Evolutionary conservation across 768 basidiomycete species (phyloP), one percentile per base, ranked within the genome.

Genomic region (Termitomyces sp.): DNA sequence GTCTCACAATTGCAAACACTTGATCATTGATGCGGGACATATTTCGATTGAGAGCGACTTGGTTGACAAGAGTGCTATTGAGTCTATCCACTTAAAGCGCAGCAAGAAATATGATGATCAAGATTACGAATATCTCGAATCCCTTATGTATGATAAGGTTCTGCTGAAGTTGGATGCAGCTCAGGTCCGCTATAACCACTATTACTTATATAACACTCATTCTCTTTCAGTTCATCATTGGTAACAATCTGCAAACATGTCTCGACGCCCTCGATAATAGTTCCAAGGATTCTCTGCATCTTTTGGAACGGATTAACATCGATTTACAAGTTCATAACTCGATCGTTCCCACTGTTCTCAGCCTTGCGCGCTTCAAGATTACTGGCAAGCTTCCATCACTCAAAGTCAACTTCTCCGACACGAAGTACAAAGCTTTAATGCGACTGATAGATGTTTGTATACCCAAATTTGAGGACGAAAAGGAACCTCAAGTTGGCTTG

Each of bases 21-120:
- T 98, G 52, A 83, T 98, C 16, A 77, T 98, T 52, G 97, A 98
- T 68, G 97, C 96, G 5, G 97, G 97, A 57, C 97, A 98, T 67
- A 96, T 99, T 61, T 83, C 94, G 2, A 86, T 99, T 35, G 87
- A 89, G 67, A 96, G 94, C 65, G 83, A 95, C 56, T 79, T 98
- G 3, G 97, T 86, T 3, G 84, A 91, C 64, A 92, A 98, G 73
- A 78, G 83, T 34, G 85, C 86, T 3, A 78, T 95, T 43, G 80
- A 85, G 35, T 81, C 85, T 27, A 81, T 98, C 40, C 84, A 91
- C 50, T 77, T 84, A 59, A 98, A 97, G 69, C 84, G 91, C 50
- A 86, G 88, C 45, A 84, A 89, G 67, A 77, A 88, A 65, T 97
- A 97, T 68, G 84, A 76, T 40, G 92, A 94, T 17, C 89, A 89